Conservation (phyloP, 805 yeast genomes). For the Lipomyces spencermartinsiae region DNA sequence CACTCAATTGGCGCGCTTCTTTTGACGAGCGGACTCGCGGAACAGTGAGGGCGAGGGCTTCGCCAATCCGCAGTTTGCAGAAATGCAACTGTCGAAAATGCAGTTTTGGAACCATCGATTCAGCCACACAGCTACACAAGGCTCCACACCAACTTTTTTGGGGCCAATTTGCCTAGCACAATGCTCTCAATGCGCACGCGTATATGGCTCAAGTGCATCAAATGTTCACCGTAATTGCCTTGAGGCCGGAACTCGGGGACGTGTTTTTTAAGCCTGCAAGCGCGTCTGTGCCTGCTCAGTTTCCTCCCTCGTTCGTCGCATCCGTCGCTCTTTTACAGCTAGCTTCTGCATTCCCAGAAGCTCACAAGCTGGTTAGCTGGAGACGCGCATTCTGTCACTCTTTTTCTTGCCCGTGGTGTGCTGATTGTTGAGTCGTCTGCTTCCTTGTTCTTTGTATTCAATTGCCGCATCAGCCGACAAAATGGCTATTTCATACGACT, state of each 20-base stretch:
- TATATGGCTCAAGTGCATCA: not conserved
- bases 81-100: too few species aligned
- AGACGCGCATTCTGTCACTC: not conserved
- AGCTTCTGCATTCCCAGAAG: not conserved
- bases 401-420: not conserved
- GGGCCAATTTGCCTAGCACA: too few species aligned
- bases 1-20: not conserved
- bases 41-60: too few species aligned
- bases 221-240: not conserved
- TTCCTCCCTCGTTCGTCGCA: not conserved
- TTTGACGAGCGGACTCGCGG: not conserved
- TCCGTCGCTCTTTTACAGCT: not conserved
- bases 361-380: not conserved
- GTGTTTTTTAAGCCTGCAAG: not conserved
- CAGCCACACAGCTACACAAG: too few species aligned
- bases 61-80: too few species aligned
- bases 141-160: too few species aligned
- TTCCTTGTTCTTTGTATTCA: not conserved
- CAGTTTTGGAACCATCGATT: too few species aligned
- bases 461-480: conserved; percentile 1
- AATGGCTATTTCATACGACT: conserved; percentile 5
- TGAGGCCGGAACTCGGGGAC: not conserved
- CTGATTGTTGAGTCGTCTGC: not conserved
- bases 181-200: not conserved
- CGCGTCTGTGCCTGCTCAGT: not conserved